Base-by-base conservation (phyloP, 306 rosid species). In the Malus asiatica region DNA sequence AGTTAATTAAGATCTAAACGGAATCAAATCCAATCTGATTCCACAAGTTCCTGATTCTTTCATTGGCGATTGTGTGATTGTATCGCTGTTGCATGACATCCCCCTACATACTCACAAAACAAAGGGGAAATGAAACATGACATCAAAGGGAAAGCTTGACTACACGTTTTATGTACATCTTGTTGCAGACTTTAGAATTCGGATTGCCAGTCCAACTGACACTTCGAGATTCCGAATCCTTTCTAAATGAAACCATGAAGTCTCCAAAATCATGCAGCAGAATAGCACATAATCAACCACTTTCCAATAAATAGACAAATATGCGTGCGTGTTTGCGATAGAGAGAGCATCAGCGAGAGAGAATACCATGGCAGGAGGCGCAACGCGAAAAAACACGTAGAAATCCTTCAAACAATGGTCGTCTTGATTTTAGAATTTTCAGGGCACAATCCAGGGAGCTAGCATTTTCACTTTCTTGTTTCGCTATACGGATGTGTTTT, bases 341-440 rank as follows among this genome's bases (percentile, higher is more conserved):
- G 23, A 22, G 11, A 64, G 40, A 23, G 52, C 38, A 33, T 5
- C 1, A 57, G 48, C 66, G 35, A 4, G 18, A 74, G 70, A 42
- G 82, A 62, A 29, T 85, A 87, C 92, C 91, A 91, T 88, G 82
- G 87, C 85, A 82, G 84, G 89, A 63, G 92, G 88, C 51, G 89
- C 88, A 69, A 83, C 81, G 82, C 87, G 74, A 85, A 80, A 76
- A 90, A 88, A 27, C 86, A 86, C 48, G 87, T 87, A 44, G 97
- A 91, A 91, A 89, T 76, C 92, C 91, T 0, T 87, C 78, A 73
- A 87, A 89, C 38, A 89, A 87, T 60, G 92, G 89, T 69, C 93
- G 93, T 46, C 94, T 91, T 7, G 82, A 40, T 75, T 84, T 91
- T n/a, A 89, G 19, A 65, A 93, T 86, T 73, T 91, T 86, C 48